A percentile compares a stretch with the other conserved stretches of the same genome.
Conservation (phyloP, 75 land plant species). For the Azolla pinnata region DNA sequence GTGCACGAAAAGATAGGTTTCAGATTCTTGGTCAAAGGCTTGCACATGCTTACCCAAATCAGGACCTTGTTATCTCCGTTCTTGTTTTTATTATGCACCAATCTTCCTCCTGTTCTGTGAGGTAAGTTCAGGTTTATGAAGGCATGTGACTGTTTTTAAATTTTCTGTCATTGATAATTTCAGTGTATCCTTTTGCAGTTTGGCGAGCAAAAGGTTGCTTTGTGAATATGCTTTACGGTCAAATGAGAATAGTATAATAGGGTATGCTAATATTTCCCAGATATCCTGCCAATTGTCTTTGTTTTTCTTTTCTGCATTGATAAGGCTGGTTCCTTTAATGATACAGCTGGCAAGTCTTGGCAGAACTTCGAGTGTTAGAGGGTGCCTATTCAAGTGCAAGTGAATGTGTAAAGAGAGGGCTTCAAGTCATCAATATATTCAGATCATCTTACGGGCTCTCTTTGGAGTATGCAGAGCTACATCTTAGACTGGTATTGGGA, state of each 20-base stretch:
- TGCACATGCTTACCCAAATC: slow-evolving; percentile 24
- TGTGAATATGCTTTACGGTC: slow-evolving; percentile 20
- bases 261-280: slow-evolving; percentile 8
- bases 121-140: background rate
- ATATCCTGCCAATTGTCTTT: background rate
- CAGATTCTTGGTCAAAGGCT: slow-evolving; percentile 19
- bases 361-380: slow-evolving; percentile 19
- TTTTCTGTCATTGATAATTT: background rate
- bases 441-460: slow-evolving; percentile 20
- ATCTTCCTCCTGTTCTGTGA: slow-evolving; percentile 13
- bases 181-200: slow-evolving; percentile 10
- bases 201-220: slow-evolving; percentile 17
- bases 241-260: slow-evolving; percentile 17
- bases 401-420: slow-evolving; percentile 24
- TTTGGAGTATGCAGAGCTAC: slow-evolving; percentile 22
- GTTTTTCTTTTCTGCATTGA: slow-evolving; percentile 4
- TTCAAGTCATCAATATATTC: slow-evolving; percentile 10
- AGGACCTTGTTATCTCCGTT: slow-evolving; percentile 17
- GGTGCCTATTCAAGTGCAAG: slow-evolving; percentile 21
- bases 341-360: slow-evolving; percentile 34
- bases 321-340: too few relatives aligned
- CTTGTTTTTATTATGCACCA: slow-evolving; percentile 18
- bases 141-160: background rate
- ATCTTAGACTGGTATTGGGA: slow-evolving; percentile 18
- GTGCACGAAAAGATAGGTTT: slow-evolving; percentile 6